Conservation (phyloP, 2,329 filamentous ascomycete genomes). For the Diaporthe aspalathi region DNA sequence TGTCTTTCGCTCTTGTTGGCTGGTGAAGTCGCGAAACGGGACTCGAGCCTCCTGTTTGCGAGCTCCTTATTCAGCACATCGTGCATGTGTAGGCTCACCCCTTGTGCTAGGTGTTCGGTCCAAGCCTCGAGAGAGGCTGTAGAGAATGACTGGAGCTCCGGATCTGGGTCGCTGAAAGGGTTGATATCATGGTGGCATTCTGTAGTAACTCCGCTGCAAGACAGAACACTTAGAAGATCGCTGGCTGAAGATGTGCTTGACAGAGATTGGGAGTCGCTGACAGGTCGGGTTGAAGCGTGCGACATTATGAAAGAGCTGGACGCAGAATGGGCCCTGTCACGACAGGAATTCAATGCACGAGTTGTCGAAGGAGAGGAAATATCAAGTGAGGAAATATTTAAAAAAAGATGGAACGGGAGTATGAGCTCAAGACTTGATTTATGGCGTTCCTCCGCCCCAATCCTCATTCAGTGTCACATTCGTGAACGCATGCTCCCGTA, state of each 20-base stretch:
- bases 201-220: background rate
- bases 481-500: background rate
- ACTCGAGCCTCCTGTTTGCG: background rate
- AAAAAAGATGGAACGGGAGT: background rate
- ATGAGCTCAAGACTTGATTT: background rate
- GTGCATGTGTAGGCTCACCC: background rate
- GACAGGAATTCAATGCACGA: too few species aligned
- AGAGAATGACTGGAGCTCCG: background rate
- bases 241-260: background rate
- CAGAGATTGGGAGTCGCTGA: background rate
- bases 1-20: background rate
- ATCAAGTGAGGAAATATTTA: background rate
- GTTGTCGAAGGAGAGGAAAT: background rate
- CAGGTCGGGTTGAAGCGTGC: background rate
- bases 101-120: background rate
- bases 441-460: background rate
- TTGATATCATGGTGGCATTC: slow-evolving; percentile 9
- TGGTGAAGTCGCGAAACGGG: background rate
- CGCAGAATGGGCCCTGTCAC: background rate
- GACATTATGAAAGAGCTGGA: background rate
- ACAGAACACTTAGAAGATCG: background rate
- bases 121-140: slow-evolving; percentile 14
- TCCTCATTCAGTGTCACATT: background rate
- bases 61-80: background rate
- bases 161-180: slow-evolving; percentile 6